Percentiles rank a stretch among this genome's conserved stretches.
Conservation (phyloP, 129 eudicot genomes). For the Ambrosia trifida region DNA sequence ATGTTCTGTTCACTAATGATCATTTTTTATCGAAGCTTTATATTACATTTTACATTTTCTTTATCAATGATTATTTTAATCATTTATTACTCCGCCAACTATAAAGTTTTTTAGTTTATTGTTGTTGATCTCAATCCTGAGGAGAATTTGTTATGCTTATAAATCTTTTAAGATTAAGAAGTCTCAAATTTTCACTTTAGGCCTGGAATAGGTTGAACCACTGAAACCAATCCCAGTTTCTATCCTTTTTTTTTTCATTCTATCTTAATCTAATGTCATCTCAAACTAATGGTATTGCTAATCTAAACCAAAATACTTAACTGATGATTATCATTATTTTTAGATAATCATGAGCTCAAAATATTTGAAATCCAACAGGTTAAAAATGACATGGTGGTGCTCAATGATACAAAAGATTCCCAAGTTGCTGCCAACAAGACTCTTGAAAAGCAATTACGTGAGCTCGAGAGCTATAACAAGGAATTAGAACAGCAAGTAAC, state of each 20-base stretch:
- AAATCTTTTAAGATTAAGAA: background rate
- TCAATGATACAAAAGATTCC: slow-evolving; percentile 40
- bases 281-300: background rate
- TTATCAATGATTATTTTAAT: background rate
- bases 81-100: background rate
- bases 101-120: background rate
- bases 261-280: background rate
- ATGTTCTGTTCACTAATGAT: background rate
- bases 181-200: background rate
- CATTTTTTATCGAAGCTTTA: background rate
- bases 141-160: background rate
- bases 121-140: background rate
- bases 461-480: slow-evolving; percentile 52
- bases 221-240: slow-evolving; percentile 5
- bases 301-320: background rate
- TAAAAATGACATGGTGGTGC: slow-evolving; percentile 41
- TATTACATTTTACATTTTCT: background rate
- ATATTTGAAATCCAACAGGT: slow-evolving; percentile 12
- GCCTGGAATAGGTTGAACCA: background rate
- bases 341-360: background rate
- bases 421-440: slow-evolving; percentile 48
- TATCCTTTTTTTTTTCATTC: background rate
- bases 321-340: background rate
- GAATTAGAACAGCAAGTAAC: slow-evolving; percentile 51
- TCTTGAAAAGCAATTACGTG: slow-evolving; percentile 48